Evolutionary conservation across 1,284 basidiomycete species (phyloP).

Genomic region (Boletus sp.): DNA sequence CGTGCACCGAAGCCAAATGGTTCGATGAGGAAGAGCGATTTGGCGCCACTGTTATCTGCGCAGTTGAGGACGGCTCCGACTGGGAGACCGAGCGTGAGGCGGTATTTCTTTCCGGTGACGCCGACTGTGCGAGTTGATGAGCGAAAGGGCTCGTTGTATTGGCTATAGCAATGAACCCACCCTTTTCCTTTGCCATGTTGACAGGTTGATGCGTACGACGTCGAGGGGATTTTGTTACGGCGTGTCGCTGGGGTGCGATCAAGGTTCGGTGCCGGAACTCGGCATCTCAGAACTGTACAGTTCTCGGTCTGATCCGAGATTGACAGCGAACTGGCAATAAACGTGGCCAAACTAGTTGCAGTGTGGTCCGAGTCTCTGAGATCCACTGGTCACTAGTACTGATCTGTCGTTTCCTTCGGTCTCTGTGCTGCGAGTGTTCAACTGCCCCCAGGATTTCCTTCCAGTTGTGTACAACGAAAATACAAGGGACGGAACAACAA

Average conservation of each 20-base stretch:
- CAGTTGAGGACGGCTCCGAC: constrained; percentile 99
- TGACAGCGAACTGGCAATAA: no score
- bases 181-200: constrained; percentile 29
- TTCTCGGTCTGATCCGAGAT: constrained; percentile 7
- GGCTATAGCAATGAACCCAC: not conserved
- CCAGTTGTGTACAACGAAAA: not conserved
- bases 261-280: constrained; percentile 20
- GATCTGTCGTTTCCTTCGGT: no score
- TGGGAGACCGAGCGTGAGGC: constrained; percentile 95
- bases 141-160: not conserved
- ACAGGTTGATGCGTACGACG: constrained; percentile 6
- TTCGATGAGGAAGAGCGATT: constrained; percentile 90
- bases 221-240: not conserved
- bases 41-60: constrained; percentile 99
- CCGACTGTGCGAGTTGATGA: constrained; percentile 20
- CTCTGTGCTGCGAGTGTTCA: not conserved
- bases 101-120: constrained; percentile 90
- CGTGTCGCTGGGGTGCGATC: constrained; percentile 1
- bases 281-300: constrained; percentile 17
- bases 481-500: not conserved
- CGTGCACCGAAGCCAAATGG: constrained; percentile 93
- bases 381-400: no score
- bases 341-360: no score
- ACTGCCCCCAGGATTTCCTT: not conserved
- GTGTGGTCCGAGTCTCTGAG: no score